Conservation (phyloP, 768 basidiomycete genomes). For the Trametes maxima region DNA sequence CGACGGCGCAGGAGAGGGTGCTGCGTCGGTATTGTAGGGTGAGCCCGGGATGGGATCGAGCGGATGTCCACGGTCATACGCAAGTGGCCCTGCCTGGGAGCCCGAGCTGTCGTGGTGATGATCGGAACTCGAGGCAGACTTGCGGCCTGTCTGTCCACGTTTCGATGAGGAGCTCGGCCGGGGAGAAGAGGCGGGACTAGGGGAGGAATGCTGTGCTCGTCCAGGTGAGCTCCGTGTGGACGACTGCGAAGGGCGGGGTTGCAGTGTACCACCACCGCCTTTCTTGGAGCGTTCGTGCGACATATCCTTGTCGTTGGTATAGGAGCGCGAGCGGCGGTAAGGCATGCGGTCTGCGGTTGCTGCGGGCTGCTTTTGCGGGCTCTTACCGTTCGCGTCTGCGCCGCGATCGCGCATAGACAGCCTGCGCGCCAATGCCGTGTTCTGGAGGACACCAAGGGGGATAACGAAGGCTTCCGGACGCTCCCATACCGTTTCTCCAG, state of each 20-base stretch:
- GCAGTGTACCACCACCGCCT: conserved; percentile 6
- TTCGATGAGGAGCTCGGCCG: conserved; percentile 9
- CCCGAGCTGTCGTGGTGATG: conserved; percentile 16
- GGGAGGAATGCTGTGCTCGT: conserved; percentile 8
- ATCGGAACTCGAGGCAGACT: conserved; percentile 22
- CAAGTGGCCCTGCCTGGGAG: conserved; percentile 23
- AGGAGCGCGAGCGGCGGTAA: conserved; percentile 31
- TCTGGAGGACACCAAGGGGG: conserved; percentile 86
- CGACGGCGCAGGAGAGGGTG: conserved; percentile 47
- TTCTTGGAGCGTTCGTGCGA: conserved; percentile 1
- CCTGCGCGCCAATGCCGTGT: conserved; percentile 71
- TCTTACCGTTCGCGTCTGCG: conserved; percentile 6
- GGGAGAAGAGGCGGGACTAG: conserved; percentile 10
- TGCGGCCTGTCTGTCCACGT: conserved; percentile 11
- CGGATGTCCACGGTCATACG: conserved; percentile 33
- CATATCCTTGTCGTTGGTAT: conserved; percentile 23
- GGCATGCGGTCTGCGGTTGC: conserved; percentile 17
- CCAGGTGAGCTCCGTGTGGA: conserved; percentile 27
- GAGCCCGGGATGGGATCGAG: conserved; percentile 50
- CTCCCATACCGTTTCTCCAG: conserved; percentile 91
- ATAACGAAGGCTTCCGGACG: conserved; percentile 90
- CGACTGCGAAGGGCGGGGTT: conserved; percentile 30
- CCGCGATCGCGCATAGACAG: conserved; percentile 45
- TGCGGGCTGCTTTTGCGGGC: conserved; percentile 7
- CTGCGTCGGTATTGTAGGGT: conserved; percentile 63